Evolutionary conservation across 2,329 filamentous ascomycete species (phyloP), one percentile per base, ranked within the genome.

Genomic region (Nemania sp.): DNA sequence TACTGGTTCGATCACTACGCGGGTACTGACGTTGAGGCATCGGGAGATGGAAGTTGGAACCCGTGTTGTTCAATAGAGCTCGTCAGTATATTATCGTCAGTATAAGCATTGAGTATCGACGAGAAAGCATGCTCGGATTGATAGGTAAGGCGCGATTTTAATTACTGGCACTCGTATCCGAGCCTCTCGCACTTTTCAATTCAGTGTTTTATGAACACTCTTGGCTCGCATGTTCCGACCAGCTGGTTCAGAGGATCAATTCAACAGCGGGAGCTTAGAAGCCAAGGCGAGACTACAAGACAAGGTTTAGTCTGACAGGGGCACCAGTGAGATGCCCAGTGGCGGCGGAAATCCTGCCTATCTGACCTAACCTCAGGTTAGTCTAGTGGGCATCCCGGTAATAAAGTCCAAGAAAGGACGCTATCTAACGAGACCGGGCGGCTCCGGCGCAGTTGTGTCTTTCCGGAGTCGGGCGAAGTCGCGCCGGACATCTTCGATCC

Each of bases 391-490:
- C n/a, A n/a, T n/a, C n/a, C n/a, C n/a, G n/a, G n/a, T n/a, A n/a
- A n/a, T n/a, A n/a, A n/a, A n/a, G n/a, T n/a, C n/a, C n/a, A n/a
- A n/a, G n/a, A n/a, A n/a, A n/a, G n/a, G n/a, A n/a, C n/a, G n/a
- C n/a, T n/a, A n/a, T n/a, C n/a, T n/a, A n/a, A n/a, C n/a, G n/a
- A n/a, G n/a, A n/a, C n/a, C n/a, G 58, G 61, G 45, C 54, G 50
- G 56, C 45, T 49, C 59, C 60, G 54, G 43, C 36, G 26, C 28
- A 19, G 40, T 30, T 44, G 45, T 50, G 14, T 26, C 24, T 22
- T 28, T 44, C 26, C 60, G 58, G 62, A 59, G 49, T 43, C 37
- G 39, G 57, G 57, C 60, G 58, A 59, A 31, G 24, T 48, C 24
- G 7, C 39, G 14, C 6, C 12, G 22, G 24, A 43, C n/a, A 40